Conservation (phyloP, 331 rosid genomes). For the Rosa hybrid region DNA sequence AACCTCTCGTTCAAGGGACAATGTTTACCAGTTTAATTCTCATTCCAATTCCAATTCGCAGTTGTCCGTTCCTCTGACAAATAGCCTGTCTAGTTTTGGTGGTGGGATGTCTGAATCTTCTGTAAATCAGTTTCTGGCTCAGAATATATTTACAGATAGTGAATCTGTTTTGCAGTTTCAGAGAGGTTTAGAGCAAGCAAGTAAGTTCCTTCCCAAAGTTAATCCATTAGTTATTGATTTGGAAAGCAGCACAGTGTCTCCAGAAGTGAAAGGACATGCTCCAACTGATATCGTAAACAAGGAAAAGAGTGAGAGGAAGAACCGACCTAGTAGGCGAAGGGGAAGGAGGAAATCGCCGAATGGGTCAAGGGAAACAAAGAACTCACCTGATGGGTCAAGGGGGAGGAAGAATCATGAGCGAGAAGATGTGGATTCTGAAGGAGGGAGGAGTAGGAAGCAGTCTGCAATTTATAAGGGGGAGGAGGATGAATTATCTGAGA, state of each 20-base stretch:
- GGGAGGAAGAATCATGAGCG: constrained; percentile 41
- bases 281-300: constrained; percentile 23
- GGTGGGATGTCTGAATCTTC: constrained; percentile 26
- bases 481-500: constrained; percentile 38
- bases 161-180: constrained; percentile 66
- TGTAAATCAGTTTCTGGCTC: constrained; percentile 52
- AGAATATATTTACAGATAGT: constrained; percentile 58
- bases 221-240: constrained; percentile 46
- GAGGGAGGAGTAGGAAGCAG: constrained; percentile 49
- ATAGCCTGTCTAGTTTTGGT: constrained; percentile 28
- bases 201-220: constrained; percentile 74
- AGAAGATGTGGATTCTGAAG: constrained; percentile 35
- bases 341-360: constrained; percentile 31
- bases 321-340: constrained; percentile 24
- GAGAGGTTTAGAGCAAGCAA: constrained; percentile 92
- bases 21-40: constrained; percentile 24
- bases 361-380: constrained; percentile 32
- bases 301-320: constrained; percentile 41
- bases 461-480: constrained; percentile 30
- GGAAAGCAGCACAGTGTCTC: constrained; percentile 24
- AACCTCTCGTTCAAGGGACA: constrained; percentile 32
- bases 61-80: constrained; percentile 17
- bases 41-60: constrained; percentile 25
- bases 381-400: constrained; percentile 25
- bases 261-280: constrained; percentile 27